phyloP scores from a whole-genome alignment of 176 grass and related monocot genomes.

The Alloteropsis semialata region DNA sequence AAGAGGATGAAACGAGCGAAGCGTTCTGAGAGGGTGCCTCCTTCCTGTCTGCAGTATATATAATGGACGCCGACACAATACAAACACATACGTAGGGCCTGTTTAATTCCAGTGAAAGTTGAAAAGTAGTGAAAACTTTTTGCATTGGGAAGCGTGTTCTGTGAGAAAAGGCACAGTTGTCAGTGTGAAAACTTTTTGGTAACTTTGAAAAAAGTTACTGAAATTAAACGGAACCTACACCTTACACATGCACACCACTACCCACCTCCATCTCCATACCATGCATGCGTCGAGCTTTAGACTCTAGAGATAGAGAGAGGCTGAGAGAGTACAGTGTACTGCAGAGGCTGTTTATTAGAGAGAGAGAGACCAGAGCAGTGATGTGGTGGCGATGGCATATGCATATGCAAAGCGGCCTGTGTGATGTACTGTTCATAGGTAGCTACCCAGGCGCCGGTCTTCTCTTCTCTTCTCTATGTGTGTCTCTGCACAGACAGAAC shows the following conservation, averaged over 20 bases:
- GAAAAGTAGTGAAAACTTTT: no score
- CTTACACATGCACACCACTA: neutral
- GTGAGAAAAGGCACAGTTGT: no score
- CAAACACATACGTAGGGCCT: neutral
- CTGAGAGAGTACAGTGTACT: neutral
- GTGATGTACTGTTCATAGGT: neutral
- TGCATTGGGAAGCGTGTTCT: no score
- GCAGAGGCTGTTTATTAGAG: constrained; percentile 4
- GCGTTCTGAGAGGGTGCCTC: neutral
- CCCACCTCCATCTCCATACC: no score
- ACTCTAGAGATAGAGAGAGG: constrained; percentile 20
- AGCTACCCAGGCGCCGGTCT: neutral
- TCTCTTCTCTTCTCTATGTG: no score
- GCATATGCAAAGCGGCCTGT: neutral
- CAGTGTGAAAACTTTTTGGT: no score
- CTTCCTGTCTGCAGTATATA: constrained; percentile 25
- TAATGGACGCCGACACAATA: constrained; percentile 24
- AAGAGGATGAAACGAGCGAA: neutral
- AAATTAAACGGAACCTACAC: no score
- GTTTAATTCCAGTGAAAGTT: no score
- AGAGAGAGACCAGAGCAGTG: neutral
- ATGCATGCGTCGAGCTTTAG: neutral
- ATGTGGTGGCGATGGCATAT: neutral
- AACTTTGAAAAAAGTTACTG: no score
- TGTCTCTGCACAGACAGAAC: neutral